Base-by-base conservation (phyloP, 1,284 basidiomycete genomes). In the Earliella scabrosa region DNA sequence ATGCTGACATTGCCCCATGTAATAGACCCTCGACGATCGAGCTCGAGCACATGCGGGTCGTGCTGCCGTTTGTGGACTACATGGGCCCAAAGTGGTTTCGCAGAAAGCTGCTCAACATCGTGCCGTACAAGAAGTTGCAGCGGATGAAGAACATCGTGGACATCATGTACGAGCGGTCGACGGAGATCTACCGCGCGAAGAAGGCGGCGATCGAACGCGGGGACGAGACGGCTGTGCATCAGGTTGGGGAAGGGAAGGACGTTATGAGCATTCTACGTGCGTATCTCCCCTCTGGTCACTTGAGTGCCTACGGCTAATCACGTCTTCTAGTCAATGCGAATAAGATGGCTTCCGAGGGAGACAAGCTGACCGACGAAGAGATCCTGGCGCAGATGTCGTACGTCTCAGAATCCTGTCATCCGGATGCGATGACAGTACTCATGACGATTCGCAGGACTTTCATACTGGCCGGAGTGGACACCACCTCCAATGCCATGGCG, bases 351-450 rank as follows among this genome's bases (percentile, higher is more conserved):
- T 55, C 63, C 9, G 66, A 60, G 16, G 64, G 63, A 24, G 71
- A 74, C 21, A 60, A 63, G 46, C 64, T 73, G 20, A 55, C 63
- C 5, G 70, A 72, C 27, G 64, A 65, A 1, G 70, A 71, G 52
- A 44, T 75, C n/a, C 56, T 72, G n/a, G 69, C 66, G 2, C 72
- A 75, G 39, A 70, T 73, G 63, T 66, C 67, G 73, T 73, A 43
- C 38, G 68, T 64, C 2, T 3, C 20, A 21, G 2, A n/a, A n/a
- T n/a, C 26, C 9, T 14, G 26, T 26, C 1, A 7, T 3, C 9
- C 11, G 3, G 8, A 13, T 8, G 35, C 2, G 9, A 13, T 10
- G 7, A 2, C 6, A 20, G 1, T 5, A 35, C 8, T 16, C 31
- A 29, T 32, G 40, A 31, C 29, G 24, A n/a, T 23, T 24, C 29